Evolutionary conservation across 2,329 filamentous ascomycete genomes (phyloP).

Genomic region (Microcera coccophila): DNA sequence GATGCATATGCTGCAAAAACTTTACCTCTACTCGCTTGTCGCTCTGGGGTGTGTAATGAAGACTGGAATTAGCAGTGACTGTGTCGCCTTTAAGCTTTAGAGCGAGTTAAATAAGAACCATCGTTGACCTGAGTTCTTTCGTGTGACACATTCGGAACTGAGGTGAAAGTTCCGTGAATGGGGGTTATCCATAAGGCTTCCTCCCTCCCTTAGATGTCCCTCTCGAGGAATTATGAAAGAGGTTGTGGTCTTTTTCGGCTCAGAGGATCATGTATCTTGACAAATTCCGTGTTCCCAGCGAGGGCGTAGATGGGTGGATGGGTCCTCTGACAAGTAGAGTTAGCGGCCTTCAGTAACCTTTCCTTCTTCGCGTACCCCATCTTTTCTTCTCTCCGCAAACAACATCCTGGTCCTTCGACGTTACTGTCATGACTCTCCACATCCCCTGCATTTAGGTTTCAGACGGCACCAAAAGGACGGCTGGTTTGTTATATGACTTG

Average conservation of each 20-base stretch:
- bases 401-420: not conserved
- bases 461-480: not conserved
- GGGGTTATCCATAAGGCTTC: no score
- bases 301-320: not conserved
- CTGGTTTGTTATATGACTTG: not conserved
- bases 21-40: no score
- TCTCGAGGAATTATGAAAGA: no score
- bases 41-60: no score
- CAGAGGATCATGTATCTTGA: no score
- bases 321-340: not conserved
- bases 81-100: slow-evolving; percentile 4
- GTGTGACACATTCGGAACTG: no score
- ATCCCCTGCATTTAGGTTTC: not conserved
- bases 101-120: slow-evolving; percentile 10
- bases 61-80: no score
- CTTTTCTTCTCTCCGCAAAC: not conserved
- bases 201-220: no score
- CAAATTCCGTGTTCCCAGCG: not conserved
- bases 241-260: no score
- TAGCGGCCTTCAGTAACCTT: not conserved
- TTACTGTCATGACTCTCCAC: not conserved
- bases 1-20: no score
- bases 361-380: no score
- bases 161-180: no score
- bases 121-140: not conserved